These are phyloP conservation scores for Schwanniomyces etchellsii DNA, from an alignment of 1,139 yeast genomes.

Conservation along the genomic window DNA sequence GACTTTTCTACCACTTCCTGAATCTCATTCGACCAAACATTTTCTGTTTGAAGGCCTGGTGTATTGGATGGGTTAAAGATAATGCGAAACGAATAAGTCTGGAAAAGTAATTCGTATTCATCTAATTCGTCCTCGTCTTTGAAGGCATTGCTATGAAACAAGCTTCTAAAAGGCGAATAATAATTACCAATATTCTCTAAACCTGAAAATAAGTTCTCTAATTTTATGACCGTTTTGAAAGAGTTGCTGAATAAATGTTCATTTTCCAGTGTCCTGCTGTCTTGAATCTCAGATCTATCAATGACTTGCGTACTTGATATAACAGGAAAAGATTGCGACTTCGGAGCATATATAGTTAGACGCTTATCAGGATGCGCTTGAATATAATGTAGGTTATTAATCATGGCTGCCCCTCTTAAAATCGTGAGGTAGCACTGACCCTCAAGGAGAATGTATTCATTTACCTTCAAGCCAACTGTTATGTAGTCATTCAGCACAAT, in stretches of 20 bases:
- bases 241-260: constrained; percentile 28
- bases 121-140: constrained; percentile 10
- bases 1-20: constrained; percentile 1
- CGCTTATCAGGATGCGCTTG: constrained; percentile 17
- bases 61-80: constrained; percentile 23
- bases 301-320: constrained; percentile 44
- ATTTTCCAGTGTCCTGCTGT: constrained; percentile 19
- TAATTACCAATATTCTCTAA: constrained; percentile 41
- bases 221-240: constrained; percentile 39
- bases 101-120: constrained; percentile 9
- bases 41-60: constrained; percentile 18
- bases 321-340: constrained; percentile 50
- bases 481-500: constrained; percentile 24
- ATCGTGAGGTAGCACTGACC: constrained; percentile 56
- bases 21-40: constrained; percentile 14
- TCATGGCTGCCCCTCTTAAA: constrained; percentile 52
- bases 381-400: constrained; percentile 50
- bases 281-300: constrained; percentile 22
- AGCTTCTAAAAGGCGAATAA: constrained; percentile 45
- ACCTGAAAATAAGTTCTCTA: constrained; percentile 36
- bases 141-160: constrained; percentile 17
- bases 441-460: constrained; percentile 47
- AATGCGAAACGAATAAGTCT: constrained; percentile 31
- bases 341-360: constrained; percentile 43
- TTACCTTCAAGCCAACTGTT: constrained; percentile 35